Percentiles rank a stretch among this genome's conserved stretches.
Evolutionary conservation across 345 rosid species (phyloP).

Genomic region (Eucalyptus shirleyi): DNA sequence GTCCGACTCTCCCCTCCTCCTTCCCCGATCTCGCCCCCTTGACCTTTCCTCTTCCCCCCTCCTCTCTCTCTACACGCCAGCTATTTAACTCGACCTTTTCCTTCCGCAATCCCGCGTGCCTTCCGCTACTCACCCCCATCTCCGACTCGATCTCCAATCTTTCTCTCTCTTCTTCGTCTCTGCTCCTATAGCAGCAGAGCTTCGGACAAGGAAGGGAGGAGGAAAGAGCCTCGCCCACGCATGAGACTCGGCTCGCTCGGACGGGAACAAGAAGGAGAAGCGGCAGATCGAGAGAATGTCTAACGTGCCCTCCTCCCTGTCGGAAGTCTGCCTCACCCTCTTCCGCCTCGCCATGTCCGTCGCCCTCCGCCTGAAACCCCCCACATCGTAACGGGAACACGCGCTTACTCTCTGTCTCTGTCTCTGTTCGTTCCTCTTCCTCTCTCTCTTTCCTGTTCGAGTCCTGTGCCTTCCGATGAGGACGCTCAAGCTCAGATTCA

Average conservation of each 20-base stretch:
- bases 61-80: neutral
- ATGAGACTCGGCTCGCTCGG: neutral
- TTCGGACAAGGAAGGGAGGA: neutral
- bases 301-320: conserved; percentile 1
- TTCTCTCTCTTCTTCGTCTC: neutral
- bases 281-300: neutral
- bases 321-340: neutral
- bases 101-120: neutral
- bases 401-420: neutral
- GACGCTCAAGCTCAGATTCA: conserved; percentile 24
- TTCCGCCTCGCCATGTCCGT: conserved; percentile 33
- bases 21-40: neutral
- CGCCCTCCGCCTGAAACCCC: conserved; percentile 28
- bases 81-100: neutral
- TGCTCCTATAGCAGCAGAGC: neutral
- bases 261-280: neutral
- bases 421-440: neutral
- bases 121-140: neutral
- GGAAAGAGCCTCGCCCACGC: neutral
- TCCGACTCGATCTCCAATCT: neutral
- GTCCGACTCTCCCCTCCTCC: neutral
- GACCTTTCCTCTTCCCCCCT: neutral
- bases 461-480: neutral
- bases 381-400: neutral
- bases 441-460: neutral